Base-by-base conservation (phyloP, 768 basidiomycete species). In the Hygrophorus russula region DNA sequence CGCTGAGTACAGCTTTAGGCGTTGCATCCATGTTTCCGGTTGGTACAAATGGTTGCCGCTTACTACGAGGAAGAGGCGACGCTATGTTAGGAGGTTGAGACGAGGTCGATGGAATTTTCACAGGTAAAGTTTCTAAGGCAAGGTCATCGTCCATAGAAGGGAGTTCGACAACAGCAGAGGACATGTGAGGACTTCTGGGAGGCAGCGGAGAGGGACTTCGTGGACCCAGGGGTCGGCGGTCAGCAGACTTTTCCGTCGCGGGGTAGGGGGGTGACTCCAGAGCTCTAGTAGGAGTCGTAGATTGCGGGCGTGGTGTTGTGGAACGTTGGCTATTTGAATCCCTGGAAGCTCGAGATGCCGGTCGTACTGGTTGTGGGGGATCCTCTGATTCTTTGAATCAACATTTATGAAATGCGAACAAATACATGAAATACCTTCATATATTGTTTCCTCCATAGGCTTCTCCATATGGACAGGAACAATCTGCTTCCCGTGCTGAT, bases 171-270 rank as follows among this genome's bases (percentile, higher is more conserved):
- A 36, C 48, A 44, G 51, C 57, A 41, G 54, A 51, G 28, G 29
- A 55, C 31, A 43, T 48, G 39, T 43, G 49, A 38, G 72, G 68
- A 53, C 65, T 74, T 45, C 62, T 65, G 5, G 62, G 67, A 14
- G 81, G 82, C 39, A 76, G 58, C 18, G 85, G 83, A 13, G 85
- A 88, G 12, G 79, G 80, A 50, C 73, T 74, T 48, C 86, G 71
- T n/a, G 86, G 85, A 8, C 85, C 86, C 46, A 76, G 63, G 9
- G 80, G 81, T 44, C 78, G 76, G 39, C 73, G 67, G 32, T 82
- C 80, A 13, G 62, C 56, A n/a, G 70, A 61, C 38, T 66, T 63
- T n/a, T 65, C 66, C 34, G 74, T 72, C 14, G 65, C 45, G 14
- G 75, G 66, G 35, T 73, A 66, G 27, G 62, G 50, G 28, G 66